These are phyloP conservation scores for Monilinia fructigena DNA, from an alignment of 2,329 filamentous ascomycete genomes.

Conservation along the genomic window DNA sequence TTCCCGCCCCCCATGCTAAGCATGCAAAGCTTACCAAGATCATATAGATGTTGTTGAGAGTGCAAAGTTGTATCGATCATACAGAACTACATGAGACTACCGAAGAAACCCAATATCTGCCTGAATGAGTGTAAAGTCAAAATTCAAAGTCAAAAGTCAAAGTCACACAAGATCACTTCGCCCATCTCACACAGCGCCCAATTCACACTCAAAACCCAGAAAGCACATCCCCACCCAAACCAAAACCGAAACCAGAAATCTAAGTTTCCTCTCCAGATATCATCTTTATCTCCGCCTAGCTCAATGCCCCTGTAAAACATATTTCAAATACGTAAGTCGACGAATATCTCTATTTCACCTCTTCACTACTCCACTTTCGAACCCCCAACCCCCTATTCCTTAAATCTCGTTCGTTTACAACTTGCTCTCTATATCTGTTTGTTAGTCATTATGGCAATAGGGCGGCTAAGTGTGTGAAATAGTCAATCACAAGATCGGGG, in stretches of 20 bases:
- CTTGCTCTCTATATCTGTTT: slow-evolving; percentile 33
- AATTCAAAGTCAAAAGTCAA: background rate
- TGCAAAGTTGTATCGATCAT: background rate
- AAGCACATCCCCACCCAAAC: slow-evolving; percentile 40
- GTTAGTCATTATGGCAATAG: slow-evolving; percentile 53
- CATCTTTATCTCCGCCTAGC: slow-evolving; percentile 49
- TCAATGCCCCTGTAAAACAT: slow-evolving; percentile 46
- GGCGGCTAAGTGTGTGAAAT: slow-evolving; percentile 27
- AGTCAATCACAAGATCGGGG: slow-evolving; percentile 40
- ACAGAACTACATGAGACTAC: background rate
- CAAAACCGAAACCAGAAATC: slow-evolving; percentile 13
- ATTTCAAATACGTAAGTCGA: slow-evolving; percentile 51
- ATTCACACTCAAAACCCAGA: slow-evolving; percentile 41
- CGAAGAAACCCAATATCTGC: background rate
- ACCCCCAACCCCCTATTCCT: background rate
- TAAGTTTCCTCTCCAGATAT: slow-evolving; percentile 41
- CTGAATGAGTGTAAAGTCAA: background rate
- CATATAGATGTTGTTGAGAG: background rate
- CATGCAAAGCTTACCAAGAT: background rate
- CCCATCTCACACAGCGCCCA: background rate
- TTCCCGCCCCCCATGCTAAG: background rate
- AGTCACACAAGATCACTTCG: background rate
- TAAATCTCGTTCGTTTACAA: background rate
- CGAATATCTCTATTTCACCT: slow-evolving; percentile 44
- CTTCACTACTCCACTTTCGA: slow-evolving; percentile 49